phyloP scores from a whole-genome alignment of 73 alveolate species.

The Stentor roeselii region DNA sequence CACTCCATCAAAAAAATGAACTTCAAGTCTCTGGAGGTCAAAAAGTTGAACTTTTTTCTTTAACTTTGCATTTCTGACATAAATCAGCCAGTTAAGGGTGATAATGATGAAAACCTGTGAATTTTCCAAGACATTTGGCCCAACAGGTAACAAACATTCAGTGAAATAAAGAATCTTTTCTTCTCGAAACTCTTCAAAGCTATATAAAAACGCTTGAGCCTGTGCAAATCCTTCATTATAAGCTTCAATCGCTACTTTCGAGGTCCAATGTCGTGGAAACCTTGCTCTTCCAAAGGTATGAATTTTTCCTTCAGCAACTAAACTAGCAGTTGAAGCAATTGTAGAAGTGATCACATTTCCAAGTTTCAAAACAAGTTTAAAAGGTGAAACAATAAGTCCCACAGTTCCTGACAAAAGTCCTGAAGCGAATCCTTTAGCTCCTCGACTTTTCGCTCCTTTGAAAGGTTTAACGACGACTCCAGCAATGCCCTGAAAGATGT shows the following conservation, averaged over 20 bases:
- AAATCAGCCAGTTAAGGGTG: not conserved
- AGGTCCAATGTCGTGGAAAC: slow-evolving; percentile 77
- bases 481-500: slow-evolving; percentile 71
- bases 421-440: slow-evolving; percentile 77
- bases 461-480: slow-evolving; percentile 81
- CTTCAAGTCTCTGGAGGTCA: not conserved
- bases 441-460: slow-evolving; percentile 74
- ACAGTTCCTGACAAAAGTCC: slow-evolving; percentile 83
- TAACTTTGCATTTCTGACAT: not conserved
- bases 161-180: slow-evolving; percentile 7
- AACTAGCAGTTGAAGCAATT: slow-evolving; percentile 63
- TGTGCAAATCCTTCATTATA: slow-evolving; percentile 63
- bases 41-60: not conserved
- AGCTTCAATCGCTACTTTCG: slow-evolving; percentile 62
- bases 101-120: not conserved
- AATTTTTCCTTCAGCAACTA: slow-evolving; percentile 63
- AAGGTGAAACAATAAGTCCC: slow-evolving; percentile 84
- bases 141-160: not conserved
- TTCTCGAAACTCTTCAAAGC: not conserved
- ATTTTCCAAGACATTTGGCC: not conserved
- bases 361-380: slow-evolving; percentile 69
- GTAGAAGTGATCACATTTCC: slow-evolving; percentile 72
- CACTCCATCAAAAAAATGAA: not conserved
- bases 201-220: not conserved
- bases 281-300: slow-evolving; percentile 75